These are phyloP conservation scores for Sarcomyxa edulis DNA, from an alignment of 768 basidiomycete species.

Conservation along the genomic window DNA sequence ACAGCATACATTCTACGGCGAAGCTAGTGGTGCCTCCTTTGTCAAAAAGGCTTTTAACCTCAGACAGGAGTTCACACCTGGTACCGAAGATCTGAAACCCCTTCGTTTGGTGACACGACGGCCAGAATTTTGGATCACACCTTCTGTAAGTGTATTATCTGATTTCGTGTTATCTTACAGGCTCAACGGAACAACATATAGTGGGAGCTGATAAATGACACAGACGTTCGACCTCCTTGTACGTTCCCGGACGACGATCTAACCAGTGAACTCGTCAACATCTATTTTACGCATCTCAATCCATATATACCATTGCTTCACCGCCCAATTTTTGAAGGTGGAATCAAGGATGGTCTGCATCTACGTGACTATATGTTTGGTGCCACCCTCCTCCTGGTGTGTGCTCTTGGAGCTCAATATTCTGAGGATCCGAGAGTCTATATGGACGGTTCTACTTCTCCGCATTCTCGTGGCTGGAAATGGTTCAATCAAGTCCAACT, in stretches of 20 bases:
- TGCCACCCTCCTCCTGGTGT: conserved; percentile 53
- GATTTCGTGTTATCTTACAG: not conserved
- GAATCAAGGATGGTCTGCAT: conserved; percentile 51
- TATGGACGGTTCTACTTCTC: conserved; percentile 20
- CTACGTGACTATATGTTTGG: conserved; percentile 54
- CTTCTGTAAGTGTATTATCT: conserved; percentile 35
- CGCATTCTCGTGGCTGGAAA: conserved; percentile 10
- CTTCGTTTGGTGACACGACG: conserved; percentile 26
- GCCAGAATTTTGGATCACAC: conserved; percentile 52
- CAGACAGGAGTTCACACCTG: conserved; percentile 56
- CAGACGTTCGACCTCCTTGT: not conserved
- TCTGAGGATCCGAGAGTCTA: conserved; percentile 56
- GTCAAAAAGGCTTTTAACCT: conserved; percentile 55
- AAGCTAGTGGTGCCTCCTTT: too few relatives aligned
- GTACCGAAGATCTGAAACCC: conserved; percentile 23
- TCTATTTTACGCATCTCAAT: conserved; percentile 66
- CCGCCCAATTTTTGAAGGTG: conserved; percentile 59
- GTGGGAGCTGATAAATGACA: not conserved
- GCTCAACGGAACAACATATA: not conserved
- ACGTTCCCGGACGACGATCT: conserved; percentile 63
- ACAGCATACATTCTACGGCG: too few relatives aligned
- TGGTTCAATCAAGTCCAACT: conserved; percentile 32
- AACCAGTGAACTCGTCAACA: conserved; percentile 48
- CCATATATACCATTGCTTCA: conserved; percentile 66
- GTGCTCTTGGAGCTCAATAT: conserved; percentile 70